Percentiles rank a stretch among this genome's conserved stretches.
Evolutionary conservation across 192 early-diverging fungal species (phyloP).

Genomic region (Mycoemilia scoparia): DNA sequence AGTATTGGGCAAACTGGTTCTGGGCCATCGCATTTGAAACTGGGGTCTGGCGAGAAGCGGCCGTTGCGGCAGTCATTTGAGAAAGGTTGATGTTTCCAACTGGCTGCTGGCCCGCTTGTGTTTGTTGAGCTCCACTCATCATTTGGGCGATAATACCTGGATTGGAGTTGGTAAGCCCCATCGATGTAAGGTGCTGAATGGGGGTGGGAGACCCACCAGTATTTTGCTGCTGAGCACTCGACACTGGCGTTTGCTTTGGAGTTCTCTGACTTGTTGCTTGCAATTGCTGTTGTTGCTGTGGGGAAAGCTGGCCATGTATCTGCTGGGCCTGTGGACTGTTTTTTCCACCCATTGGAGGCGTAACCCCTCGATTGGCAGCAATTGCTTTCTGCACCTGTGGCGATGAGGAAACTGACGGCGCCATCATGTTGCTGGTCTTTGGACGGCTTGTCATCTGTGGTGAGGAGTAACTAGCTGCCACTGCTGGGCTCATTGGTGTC

Average conservation of each 20-base stretch:
- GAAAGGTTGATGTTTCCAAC: constrained; percentile 1
- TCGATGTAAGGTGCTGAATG: constrained; percentile 5
- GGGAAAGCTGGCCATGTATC: constrained; percentile 4
- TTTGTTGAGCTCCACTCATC: not conserved
- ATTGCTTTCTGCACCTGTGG: too few species aligned
- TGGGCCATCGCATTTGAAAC: constrained; percentile 3
- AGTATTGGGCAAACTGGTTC: constrained; percentile 20
- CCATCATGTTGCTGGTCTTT: too few species aligned
- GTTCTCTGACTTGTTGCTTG: constrained; percentile 17
- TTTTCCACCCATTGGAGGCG: constrained; percentile 3
- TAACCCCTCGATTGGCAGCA: constrained; percentile 7
- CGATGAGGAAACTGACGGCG: too few species aligned
- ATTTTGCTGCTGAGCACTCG: constrained; percentile 5
- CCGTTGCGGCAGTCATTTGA: constrained; percentile 6
- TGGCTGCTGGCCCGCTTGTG: constrained; percentile 2
- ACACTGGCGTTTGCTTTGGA: constrained; percentile 13
- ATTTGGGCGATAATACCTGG: not conserved
- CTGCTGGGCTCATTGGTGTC: too few species aligned
- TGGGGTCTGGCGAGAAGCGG: not conserved
- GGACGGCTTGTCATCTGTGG: too few species aligned
- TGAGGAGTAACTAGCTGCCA: too few species aligned
- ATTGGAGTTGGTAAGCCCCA: not conserved
- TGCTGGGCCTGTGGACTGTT: constrained; percentile 4
- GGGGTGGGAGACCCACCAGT: constrained; percentile 3
- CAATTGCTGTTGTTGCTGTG: constrained; percentile 19